phyloP scores from a whole-genome alignment of 768 basidiomycete species.

The Kockovaella imperatae region DNA sequence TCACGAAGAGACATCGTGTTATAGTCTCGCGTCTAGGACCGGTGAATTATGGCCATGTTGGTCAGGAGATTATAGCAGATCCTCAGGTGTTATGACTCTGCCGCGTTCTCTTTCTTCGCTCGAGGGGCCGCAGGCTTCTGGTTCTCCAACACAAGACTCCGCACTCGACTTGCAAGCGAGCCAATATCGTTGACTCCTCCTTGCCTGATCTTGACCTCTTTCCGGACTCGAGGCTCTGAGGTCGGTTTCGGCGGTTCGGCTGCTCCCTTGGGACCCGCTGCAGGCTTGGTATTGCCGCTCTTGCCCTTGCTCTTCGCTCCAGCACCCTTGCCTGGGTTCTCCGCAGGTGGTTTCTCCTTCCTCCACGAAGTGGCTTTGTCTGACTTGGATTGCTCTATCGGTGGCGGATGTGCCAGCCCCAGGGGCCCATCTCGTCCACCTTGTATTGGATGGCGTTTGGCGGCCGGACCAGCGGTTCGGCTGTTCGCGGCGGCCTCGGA shows the following conservation, averaged over 20 bases:
- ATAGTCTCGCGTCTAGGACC: neutral
- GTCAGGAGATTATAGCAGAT: neutral
- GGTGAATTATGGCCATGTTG: neutral
- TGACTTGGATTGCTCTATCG: slow-evolving; percentile 1
- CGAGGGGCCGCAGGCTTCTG: slow-evolving; percentile 6
- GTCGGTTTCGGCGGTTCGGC: neutral
- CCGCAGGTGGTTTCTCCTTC: neutral
- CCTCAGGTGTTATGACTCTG: neutral
- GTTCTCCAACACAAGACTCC: slow-evolving; percentile 23
- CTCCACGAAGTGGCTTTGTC: neutral
- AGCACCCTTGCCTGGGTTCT: neutral
- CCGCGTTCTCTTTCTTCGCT: slow-evolving; percentile 4
- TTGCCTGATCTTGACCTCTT: slow-evolving; percentile 27
- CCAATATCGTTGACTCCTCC: slow-evolving; percentile 27
- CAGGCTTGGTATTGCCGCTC: slow-evolving; percentile 1
- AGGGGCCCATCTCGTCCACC: slow-evolving; percentile 22
- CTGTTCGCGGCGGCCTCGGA: too few relatives aligned
- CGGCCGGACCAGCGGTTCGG: neutral
- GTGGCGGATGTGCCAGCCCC: slow-evolving; percentile 26
- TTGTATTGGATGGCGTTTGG: slow-evolving; percentile 21
- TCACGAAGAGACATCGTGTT: neutral
- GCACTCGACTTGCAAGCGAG: slow-evolving; percentile 20
- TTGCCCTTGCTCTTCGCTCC: neutral
- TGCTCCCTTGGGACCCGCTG: neutral
- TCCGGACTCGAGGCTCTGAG: slow-evolving; percentile 19